Conservation (phyloP, 176 grass and related monocot species). For the Carex myosuroides region DNA sequence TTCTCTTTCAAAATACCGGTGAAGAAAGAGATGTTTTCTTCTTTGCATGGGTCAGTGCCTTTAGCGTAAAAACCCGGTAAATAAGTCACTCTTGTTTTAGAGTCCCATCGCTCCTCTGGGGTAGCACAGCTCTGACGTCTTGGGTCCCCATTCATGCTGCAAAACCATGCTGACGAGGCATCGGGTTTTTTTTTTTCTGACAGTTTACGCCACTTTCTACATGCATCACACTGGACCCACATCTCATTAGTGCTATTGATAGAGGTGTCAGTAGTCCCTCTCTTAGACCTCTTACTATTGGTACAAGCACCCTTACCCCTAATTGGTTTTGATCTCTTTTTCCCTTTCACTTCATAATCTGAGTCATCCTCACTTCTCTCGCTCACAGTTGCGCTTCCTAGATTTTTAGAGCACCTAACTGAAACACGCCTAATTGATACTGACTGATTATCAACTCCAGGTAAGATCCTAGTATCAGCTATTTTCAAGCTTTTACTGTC, state of each 20-base stretch:
- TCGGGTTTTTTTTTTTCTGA: constrained; percentile 42
- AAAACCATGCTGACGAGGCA: constrained; percentile 72
- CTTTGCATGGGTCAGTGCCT: constrained; percentile 46
- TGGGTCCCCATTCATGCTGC: constrained; percentile 81
- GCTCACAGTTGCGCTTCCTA: constrained; percentile 39
- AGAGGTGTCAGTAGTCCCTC: constrained; percentile 11
- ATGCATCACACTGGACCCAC: constrained; percentile 95
- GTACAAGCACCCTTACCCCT: constrained; percentile 14
- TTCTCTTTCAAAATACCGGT: constrained; percentile 66
- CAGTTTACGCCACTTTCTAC: constrained; percentile 81
- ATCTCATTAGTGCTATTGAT: constrained; percentile 44
- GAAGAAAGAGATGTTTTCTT: constrained; percentile 73
- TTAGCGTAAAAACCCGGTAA: constrained; percentile 92
- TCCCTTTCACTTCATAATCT: constrained; percentile 13
- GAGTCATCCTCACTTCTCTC: constrained; percentile 30
- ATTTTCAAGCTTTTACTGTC: constrained; percentile 12
- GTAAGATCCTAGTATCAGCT: background rate
- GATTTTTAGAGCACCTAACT: constrained; percentile 40
- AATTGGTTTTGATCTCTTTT: constrained; percentile 4
- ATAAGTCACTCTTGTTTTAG: constrained; percentile 49
- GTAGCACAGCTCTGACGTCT: constrained; percentile 46
- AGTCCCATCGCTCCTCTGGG: constrained; percentile 62
- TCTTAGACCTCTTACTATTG: constrained; percentile 41
- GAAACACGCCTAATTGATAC: constrained; percentile 14
- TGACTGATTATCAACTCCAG: constrained; percentile 28